phyloP scores from a whole-genome alignment of 352 stramenopile genomes.

The Phytophthora brassicae region DNA sequence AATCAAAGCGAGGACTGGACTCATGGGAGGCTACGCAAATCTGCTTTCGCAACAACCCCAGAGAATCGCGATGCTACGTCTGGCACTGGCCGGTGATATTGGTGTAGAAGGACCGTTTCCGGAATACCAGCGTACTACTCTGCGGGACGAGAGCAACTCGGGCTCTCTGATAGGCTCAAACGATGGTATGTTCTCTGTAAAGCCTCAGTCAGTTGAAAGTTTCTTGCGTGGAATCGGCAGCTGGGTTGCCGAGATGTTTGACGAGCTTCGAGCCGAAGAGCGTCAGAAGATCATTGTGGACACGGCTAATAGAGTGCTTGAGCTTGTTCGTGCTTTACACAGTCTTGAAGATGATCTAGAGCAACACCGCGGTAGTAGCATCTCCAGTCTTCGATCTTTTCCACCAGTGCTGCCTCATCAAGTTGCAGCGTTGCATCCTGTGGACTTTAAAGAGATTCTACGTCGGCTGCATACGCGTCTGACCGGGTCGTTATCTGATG shows the following conservation, averaged over 20 bases:
- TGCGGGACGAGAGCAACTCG: conserved; percentile 12
- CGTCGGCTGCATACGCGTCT: conserved; percentile 12
- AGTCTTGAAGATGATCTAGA: conserved; percentile 18
- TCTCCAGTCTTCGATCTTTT: conserved; percentile 16
- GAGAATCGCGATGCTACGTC: conserved; percentile 23
- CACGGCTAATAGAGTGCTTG: conserved; percentile 18
- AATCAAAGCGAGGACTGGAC: conserved; percentile 19
- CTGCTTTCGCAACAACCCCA: conserved; percentile 25
- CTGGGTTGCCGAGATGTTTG: conserved; percentile 27
- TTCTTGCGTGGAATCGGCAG: conserved; percentile 21
- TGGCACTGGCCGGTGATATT: conserved; percentile 21
- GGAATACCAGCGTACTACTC: conserved; percentile 22
- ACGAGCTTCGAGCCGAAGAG: conserved; percentile 10
- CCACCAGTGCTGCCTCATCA: conserved; percentile 28
- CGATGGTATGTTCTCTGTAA: conserved; percentile 27
- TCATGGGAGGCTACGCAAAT: conserved; percentile 19
- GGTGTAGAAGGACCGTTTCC: conserved; percentile 28
- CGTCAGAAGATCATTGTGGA: conserved; percentile 19
- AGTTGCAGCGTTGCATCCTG: conserved; percentile 16
- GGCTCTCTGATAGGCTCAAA: conserved; percentile 18
- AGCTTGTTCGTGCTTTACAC: conserved; percentile 17
- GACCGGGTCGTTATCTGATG: conserved; percentile 14
- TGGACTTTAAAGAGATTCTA: conserved; percentile 24
- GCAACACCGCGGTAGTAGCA: conserved; percentile 2
- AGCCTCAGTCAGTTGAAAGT: conserved; percentile 18